Conservation (phyloP, 257 asterid genomes). For the Catharanthus roseus region DNA sequence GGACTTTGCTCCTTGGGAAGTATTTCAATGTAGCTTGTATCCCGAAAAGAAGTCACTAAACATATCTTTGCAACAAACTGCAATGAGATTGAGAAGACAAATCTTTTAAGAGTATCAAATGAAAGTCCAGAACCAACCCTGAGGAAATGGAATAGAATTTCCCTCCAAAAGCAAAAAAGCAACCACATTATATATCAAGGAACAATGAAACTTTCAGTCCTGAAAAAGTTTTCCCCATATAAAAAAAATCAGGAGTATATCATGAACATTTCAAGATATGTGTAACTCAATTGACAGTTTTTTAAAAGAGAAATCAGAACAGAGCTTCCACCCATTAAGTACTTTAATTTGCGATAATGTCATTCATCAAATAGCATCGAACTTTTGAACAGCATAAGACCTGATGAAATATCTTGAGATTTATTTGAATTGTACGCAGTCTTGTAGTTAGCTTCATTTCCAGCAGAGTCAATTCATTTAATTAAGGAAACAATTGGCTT, state of each 20-base stretch:
- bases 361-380: too few species aligned
- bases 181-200: neutral
- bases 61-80: conserved; percentile 85
- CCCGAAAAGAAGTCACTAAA: conserved; percentile 90
- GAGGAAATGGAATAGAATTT: neutral
- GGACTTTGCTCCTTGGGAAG: conserved; percentile 65
- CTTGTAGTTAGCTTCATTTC: neutral
- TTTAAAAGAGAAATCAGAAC: neutral
- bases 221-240: neutral
- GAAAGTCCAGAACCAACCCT: neutral
- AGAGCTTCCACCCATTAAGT: neutral
- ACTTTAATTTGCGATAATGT: neutral
- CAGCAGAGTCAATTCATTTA: neutral
- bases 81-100: conserved; percentile 11
- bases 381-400: too few species aligned
- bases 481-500: neutral
- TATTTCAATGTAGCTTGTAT: conserved; percentile 74
- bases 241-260: neutral
- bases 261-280: neutral
- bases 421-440: neutral
- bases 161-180: neutral
- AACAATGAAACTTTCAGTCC: neutral
- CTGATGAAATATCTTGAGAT: neutral
- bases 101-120: neutral
- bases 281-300: neutral